These are phyloP conservation scores for Penicillium nucicola DNA, from an alignment of 495 filamentous ascomycete genomes.

Conservation along the genomic window DNA sequence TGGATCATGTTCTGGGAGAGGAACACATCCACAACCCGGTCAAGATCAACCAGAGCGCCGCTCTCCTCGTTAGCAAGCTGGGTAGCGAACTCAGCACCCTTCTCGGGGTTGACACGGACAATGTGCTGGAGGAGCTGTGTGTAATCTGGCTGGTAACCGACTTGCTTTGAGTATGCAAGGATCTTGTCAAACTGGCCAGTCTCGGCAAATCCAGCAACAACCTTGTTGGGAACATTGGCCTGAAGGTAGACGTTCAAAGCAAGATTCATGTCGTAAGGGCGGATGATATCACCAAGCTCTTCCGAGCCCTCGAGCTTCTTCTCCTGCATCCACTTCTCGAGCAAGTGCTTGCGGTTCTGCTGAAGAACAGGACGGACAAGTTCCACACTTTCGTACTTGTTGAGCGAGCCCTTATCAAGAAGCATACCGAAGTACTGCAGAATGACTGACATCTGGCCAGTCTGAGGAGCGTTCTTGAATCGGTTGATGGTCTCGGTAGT, in stretches of 20 bases:
- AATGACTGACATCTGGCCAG: constrained; percentile 80
- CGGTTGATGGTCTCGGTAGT: constrained; percentile 90
- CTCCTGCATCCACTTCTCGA: constrained; percentile 97
- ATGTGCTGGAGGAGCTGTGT: constrained; percentile 88
- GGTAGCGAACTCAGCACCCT: constrained; percentile 90
- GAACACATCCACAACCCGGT: constrained; percentile 96
- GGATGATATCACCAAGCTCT: constrained; percentile 90
- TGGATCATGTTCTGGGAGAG: constrained; percentile 96
- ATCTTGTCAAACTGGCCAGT: constrained; percentile 96
- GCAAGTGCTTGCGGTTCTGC: constrained; percentile 89
- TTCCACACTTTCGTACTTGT: constrained; percentile 90
- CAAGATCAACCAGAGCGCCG: constrained; percentile 84
- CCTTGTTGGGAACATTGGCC: constrained; percentile 85
- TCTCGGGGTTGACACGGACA: constrained; percentile 86
- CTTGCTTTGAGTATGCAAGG: constrained; percentile 78
- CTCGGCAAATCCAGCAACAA: constrained; percentile 90
- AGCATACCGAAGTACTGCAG: constrained; percentile 98
- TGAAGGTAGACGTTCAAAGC: constrained; percentile 83
- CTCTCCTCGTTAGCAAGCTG: constrained; percentile 80
- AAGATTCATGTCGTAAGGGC: constrained; percentile 80
- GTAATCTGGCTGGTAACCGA: constrained; percentile 88
- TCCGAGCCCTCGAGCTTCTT: constrained; percentile 94
- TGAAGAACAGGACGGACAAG: constrained; percentile 87
- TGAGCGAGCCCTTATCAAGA: constrained; percentile 89
- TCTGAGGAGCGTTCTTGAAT: constrained; percentile 79